phyloP scores from a whole-genome alignment of 176 grass and related monocot genomes.

The Carex littledalei region DNA sequence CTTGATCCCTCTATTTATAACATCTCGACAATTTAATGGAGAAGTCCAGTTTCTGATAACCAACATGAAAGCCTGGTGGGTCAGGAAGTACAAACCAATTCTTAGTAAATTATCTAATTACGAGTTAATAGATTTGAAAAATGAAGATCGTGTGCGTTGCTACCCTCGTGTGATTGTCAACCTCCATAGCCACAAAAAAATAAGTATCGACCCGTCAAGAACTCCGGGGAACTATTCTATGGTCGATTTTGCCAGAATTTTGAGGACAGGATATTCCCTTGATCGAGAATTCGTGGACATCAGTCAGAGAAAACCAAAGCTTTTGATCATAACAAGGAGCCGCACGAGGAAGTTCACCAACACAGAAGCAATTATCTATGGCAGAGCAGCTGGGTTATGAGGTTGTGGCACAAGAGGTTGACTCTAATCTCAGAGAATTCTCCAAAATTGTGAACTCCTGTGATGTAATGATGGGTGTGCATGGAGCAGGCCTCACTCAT shows the following conservation, averaged over 20 bases:
- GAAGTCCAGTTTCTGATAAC: slow-evolving; percentile 64
- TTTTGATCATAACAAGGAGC: slow-evolving; percentile 44
- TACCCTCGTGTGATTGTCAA: slow-evolving; percentile 56
- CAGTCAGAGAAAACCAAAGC: slow-evolving; percentile 10
- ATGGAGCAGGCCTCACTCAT: slow-evolving; percentile 80
- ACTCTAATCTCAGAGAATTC: slow-evolving; percentile 44
- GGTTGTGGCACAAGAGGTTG: slow-evolving; percentile 45
- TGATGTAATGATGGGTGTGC: slow-evolving; percentile 64
- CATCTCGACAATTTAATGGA: slow-evolving; percentile 49
- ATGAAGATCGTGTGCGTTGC: slow-evolving; percentile 44
- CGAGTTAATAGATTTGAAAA: slow-evolving; percentile 46
- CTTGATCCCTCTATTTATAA: slow-evolving; percentile 76
- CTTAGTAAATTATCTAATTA: slow-evolving; percentile 61
- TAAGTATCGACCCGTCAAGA: slow-evolving; percentile 63
- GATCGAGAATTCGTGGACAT: slow-evolving; percentile 15
- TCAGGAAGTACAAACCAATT: slow-evolving; percentile 49
- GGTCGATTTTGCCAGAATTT: slow-evolving; percentile 41
- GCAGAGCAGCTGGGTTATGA: slow-evolving; percentile 48
- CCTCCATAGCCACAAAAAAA: slow-evolving; percentile 57
- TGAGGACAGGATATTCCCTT: slow-evolving; percentile 39
- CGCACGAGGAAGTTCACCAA: slow-evolving; percentile 56
- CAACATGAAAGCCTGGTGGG: slow-evolving; percentile 50
- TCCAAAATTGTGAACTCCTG: slow-evolving; percentile 52
- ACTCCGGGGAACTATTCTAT: slow-evolving; percentile 54
- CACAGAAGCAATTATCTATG: slow-evolving; percentile 39